Base-by-base conservation (phyloP, 371 early-diverging fungal species). In the Mucor piriformis region DNA sequence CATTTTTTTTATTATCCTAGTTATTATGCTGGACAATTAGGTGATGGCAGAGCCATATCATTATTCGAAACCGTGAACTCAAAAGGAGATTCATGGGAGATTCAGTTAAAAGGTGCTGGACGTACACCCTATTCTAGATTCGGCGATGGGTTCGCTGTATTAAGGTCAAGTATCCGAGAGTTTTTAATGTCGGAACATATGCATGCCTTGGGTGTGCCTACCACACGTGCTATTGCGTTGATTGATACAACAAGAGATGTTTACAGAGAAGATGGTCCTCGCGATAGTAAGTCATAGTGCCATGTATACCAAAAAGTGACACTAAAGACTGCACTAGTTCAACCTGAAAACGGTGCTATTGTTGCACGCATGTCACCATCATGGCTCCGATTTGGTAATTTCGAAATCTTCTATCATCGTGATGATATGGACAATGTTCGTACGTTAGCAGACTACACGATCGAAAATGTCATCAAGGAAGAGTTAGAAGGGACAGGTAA, bases 301-400 rank as follows among this genome's bases (percentile, higher is more conserved):
- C n/a, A n/a, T n/a, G n/a, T n/a, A n/a, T n/a, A n/a, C n/a, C n/a
- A n/a, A n/a, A n/a, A n/a, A n/a, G n/a, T n/a, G n/a, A n/a, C n/a
- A n/a, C n/a, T n/a, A n/a, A n/a, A n/a, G n/a, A n/a, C n/a, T n/a
- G n/a, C n/a, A n/a, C 1, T 34, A 59, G 54, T 35, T 29, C 20
- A 77, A 37, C 64, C 76, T 0, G 93, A 93, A 62, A 64, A 71
- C 0, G 92, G 94, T 3, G 92, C 92, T 1, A 74, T 94, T n/a
- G 88, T 94, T 0, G 73, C 88, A 2, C 85, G 96, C 13, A 65
- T 91, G 38, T 86, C 93, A 0, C 91, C 90, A 0, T 84, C 87
- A 25, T 96, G 93, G 92, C 59, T 96, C 27, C 85, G 96, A 12
- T 93, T 96, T 73, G 96, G 96, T 8, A 88, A 82, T 27, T 95